Percentiles rank a stretch among this genome's conserved stretches.
Conservation (phyloP, 306 rosid species). For the Prunus fruticosa region DNA sequence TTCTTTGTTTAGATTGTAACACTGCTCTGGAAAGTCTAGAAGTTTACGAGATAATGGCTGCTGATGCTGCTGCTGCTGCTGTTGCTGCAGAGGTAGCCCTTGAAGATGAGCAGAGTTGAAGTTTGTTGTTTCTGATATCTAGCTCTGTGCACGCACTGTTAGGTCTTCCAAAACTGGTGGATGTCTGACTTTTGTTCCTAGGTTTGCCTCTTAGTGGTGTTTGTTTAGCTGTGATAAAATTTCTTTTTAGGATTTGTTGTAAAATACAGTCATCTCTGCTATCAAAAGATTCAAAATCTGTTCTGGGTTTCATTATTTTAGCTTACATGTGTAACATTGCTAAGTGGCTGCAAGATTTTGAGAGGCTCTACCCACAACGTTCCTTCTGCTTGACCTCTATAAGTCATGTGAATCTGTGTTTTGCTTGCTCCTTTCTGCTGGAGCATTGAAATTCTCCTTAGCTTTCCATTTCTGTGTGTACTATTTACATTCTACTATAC, state of each 20-base stretch:
- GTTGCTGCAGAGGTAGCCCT: conserved; percentile 47
- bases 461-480: background rate
- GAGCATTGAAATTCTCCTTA: background rate
- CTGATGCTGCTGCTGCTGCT: conserved; percentile 55
- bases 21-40: conserved; percentile 59
- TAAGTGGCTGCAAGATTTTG: background rate
- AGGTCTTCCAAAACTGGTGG: background rate
- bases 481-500: background rate
- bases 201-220: conserved; percentile 1
- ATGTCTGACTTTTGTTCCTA: conserved; percentile 4
- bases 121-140: background rate
- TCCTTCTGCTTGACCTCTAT: background rate
- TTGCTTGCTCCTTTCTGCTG: background rate
- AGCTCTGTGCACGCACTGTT: conserved; percentile 1
- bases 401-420: background rate
- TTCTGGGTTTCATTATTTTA: background rate
- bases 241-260: conserved; percentile 11
- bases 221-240: background rate
- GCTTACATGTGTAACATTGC: background rate
- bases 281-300: conserved; percentile 12
- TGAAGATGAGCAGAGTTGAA: conserved; percentile 40
- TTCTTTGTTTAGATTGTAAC: conserved; percentile 59
- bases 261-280: background rate
- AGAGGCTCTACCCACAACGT: background rate
- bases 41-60: conserved; percentile 75